Conservation (phyloP, 1,284 basidiomycete genomes). For the Vanrija sp. region DNA sequence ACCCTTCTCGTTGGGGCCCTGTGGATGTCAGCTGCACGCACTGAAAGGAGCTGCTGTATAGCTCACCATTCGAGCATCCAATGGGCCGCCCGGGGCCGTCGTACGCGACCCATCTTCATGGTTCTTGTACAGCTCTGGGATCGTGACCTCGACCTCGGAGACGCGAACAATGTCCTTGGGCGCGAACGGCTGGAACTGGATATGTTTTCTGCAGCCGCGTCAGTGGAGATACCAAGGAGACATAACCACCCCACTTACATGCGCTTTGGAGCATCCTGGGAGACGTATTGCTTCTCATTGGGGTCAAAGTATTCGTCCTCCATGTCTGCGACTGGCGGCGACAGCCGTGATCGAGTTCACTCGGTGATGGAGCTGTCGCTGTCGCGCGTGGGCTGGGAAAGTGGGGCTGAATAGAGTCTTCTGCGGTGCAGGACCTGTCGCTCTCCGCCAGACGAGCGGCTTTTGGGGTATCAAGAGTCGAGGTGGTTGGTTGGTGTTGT, state of each 20-base stretch:
- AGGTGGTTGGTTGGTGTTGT: no score
- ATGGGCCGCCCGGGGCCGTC: constrained; percentile 84
- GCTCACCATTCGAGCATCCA: constrained; percentile 78
- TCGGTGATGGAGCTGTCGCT: no score
- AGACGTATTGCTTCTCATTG: constrained; percentile 70
- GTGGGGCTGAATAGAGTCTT: no score
- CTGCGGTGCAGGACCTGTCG: no score
- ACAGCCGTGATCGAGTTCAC: neutral
- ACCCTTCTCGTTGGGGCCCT: constrained; percentile 95
- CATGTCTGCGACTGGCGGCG: constrained; percentile 9
- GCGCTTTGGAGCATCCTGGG: constrained; percentile 82
- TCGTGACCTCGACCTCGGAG: constrained; percentile 90
- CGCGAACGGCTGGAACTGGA: constrained; percentile 88
- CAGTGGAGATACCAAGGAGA: neutral
- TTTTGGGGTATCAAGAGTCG: no score
- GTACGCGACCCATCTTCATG: constrained; percentile 53
- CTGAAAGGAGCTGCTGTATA: neutral
- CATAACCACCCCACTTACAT: constrained; percentile 59
- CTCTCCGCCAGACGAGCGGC: neutral
- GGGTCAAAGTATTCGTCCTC: constrained; percentile 28
- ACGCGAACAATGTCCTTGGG: constrained; percentile 90
- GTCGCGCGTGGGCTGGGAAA: no score
- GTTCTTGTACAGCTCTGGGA: constrained; percentile 75
- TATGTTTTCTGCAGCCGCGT: constrained; percentile 64
- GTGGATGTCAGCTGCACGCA: constrained; percentile 6